Base-by-base conservation (phyloP, 2,329 filamentous ascomycete genomes). In the Fusarium sp. region DNA sequence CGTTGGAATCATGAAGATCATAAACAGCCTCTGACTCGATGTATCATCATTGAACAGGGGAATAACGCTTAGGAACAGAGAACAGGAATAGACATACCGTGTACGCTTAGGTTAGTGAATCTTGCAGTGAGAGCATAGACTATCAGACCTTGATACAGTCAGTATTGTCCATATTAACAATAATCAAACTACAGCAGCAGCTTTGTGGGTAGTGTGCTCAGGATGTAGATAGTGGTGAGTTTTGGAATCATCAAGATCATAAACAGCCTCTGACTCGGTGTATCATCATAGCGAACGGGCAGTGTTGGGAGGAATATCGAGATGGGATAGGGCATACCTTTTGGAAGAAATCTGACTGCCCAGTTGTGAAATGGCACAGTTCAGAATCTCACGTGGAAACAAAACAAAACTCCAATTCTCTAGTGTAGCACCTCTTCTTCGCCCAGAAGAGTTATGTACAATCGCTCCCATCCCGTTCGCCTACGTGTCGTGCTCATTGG, bases 1-100 rank as follows among this genome's bases (percentile, higher is more conserved):
- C 48, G 66, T 74, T 73, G 64, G 69, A 78, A 78, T 77, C 75
- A 78, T 66, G 37, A 51, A 58, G 53, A 73, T 79, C 78, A 80
- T 80, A 79, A 80, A 80, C 78, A 80, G 78, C 78, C 77, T 79
- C 78, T 78, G 76, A 76, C 69, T 69, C 69, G 53, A 61, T 65
- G 50, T 71, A 71, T 78, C 76, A 79, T 79, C 76, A 78, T 75
- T 61, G 64, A 65, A 73, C 52, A 11, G 27, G 35, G 33, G 17
- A 36, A 37, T 29, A 7, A 14, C 47, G 45, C 29, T 47, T 31
- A 29, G 33, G 42, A 53, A 15, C 53, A 23, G 25, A 11, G 23
- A 10, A 61, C 7, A 11, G 27, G 25, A 15, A 11, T 44, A 6
- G n/a, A 39, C 68, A 48, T 73, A 73, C 71, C 65, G 61, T 59